Evolutionary conservation across 139 green algal species (phyloP), one percentile per base, ranked within the genome.

Genomic region (Volvox africanus): DNA sequence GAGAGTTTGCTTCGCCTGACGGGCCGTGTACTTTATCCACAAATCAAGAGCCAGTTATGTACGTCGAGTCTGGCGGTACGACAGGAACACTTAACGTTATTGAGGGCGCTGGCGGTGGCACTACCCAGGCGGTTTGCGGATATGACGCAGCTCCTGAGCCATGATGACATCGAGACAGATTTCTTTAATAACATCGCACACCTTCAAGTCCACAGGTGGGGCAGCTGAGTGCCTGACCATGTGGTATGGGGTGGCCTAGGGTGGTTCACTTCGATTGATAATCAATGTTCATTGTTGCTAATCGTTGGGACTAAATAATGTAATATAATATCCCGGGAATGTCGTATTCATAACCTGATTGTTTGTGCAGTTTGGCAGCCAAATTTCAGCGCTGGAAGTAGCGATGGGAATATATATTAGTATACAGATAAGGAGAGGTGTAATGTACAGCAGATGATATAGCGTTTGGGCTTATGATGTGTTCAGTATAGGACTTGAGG

Each of bases 151-250:
- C 94, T 98, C 44, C 55, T 90, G 5, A 86, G 85, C n/a, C n/a
- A n/a, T 55, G 55, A 61, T 2, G 90, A 96, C 33, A 32, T 32
- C 61, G 88, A 86, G 65, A 86, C 90, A 0, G 96, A 98, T 90
- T 98, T 98, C 76, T 96, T 97, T 86, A 73, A 95, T 50, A 99
- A 99, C 84, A 90, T 96, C 26, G 95, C 93, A 5, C 97, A 99
- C 88, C 93, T 99, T 80, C 97, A 98, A 96, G 92, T 97, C 73
- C 96, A 98, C 91, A 93, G 97, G 32, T 94, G 96, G n/a, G n/a
- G n/a, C n/a, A n/a, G n/a, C n/a, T n/a, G n/a, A n/a, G n/a, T n/a
- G n/a, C n/a, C n/a, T n/a, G n/a, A n/a, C n/a, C n/a, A n/a, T n/a
- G n/a, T n/a, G n/a, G n/a, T n/a, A n/a, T n/a, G n/a, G n/a, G n/a